Evolutionary conservation across 352 stramenopile genomes (phyloP), one percentile per base, ranked within the genome.

Genomic region (Paralagenidium karlingii): DNA sequence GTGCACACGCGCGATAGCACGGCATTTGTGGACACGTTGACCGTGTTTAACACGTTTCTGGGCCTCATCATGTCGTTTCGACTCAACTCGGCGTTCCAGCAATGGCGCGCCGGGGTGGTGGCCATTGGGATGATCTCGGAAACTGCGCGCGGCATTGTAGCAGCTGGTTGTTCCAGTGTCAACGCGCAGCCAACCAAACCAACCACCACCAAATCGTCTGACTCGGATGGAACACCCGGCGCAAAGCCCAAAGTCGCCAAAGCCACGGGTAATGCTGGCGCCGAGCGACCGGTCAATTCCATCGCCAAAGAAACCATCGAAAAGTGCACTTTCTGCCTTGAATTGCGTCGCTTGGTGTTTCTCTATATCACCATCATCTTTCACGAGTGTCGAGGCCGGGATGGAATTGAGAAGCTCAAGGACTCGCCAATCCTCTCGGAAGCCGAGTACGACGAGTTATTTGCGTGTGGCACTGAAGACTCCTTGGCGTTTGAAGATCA

Each of bases 31-130:
- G 70, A 86, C 52, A 82, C 76, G 15, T 53, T 89, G 24, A 82
- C 69, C n/a, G 76, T 89, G 10, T 86, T 86, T 54, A 89, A 89
- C 56, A 83, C 71, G 33, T 89, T 89, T 34, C 45, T 89, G 1
- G 76, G 71, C 2, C 66, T 89, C 42, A 82, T 63, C 21, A 59
- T 86, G 33, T 86, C 71, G 21, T 89, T 86, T 40, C 69, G 76
- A 24, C 59, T 86, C 53, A 89, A 89, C 39, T 86, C 71, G 31
- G 76, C 76, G 3, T 89, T 89, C 44, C 47, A 65, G 11, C 71
- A 86, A 46, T 89, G 71, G 76, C 71, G 76, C 12, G 53, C 64
- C 10, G 76, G 76, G 22, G 63, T 89, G 22, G 53, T 83, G 15
- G 65, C 75, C 3, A 60, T 82, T 16, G 68, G 66, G 3, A 61